Base-by-base conservation (phyloP, 306 rosid genomes). In the Trifolium dubium region DNA sequence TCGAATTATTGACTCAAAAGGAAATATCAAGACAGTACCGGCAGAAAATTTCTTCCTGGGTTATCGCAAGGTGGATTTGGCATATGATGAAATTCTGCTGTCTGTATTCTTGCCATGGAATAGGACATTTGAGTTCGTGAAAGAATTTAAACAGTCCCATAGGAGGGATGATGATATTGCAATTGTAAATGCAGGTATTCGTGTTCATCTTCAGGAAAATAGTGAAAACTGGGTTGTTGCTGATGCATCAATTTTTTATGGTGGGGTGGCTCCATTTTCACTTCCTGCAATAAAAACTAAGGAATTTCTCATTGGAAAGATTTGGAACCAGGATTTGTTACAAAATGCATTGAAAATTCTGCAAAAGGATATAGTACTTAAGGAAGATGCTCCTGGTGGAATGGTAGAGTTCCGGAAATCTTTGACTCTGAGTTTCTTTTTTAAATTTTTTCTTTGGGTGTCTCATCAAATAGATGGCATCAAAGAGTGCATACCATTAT, bases 161-260 rank as follows among this genome's bases (percentile, higher is more conserved):
- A 84, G 97, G 77, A 89, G 99, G 83, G 99, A 94, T 58, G 99
- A 94, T 80, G 99, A 94, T 75, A 94, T 94, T 81, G 98, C 99
- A 64, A 85, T 94, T 58, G 97, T 91, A 79, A 91, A 94, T 81
- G 96, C 97, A 30, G 98, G 97, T 39, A 85, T 94, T 79, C 97
- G 98, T 40, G 89, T 94, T 70, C 74, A 72, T 74, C 87, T 94
- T 12, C 85, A 87, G 84, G 86, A 85, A 72, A 83, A 71, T 55
- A 61, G 72, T 75, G 78, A 83, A 50, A 81, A 58, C 34, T 85
- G 82, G 87, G 84, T 88, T 54, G 91, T 94, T 72, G 82, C 86
- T 13, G 96, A 91, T 88, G 96, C 97, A 37, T 87, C 92, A 17
- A 77, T 94, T 72, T 87, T 76, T 85, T 94, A 87, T 85, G 98